Percentiles rank a stretch among this genome's conserved stretches.
Conservation (phyloP, 2,329 filamentous ascomycete species). For the Didymosphaeria variabile region DNA sequence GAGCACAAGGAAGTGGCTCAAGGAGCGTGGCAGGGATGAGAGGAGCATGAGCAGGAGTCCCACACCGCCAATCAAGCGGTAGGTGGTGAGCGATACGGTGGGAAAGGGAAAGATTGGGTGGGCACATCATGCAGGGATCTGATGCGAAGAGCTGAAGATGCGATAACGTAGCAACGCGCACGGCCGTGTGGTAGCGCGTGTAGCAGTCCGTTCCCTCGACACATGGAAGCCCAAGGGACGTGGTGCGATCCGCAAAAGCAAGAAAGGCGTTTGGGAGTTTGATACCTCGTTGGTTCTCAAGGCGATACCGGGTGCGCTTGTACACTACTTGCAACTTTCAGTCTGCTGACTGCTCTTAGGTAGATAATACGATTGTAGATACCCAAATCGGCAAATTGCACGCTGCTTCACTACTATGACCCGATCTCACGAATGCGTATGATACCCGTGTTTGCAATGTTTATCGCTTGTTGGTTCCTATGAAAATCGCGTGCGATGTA, state of each 20-base stretch:
- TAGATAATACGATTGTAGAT: conserved; percentile 10
- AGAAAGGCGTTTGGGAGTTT: conserved; percentile 27
- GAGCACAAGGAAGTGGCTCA: conserved; percentile 96
- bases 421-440: neutral
- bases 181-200: neutral
- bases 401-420: neutral
- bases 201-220: neutral
- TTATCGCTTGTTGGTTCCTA: neutral
- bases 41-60: conserved; percentile 84
- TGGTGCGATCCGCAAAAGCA: neutral
- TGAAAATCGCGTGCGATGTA: conserved; percentile 4
- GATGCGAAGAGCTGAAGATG: too few relatives aligned
- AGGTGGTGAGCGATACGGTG: neutral
- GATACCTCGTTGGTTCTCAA: conserved; percentile 25
- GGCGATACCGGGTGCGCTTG: conserved; percentile 23
- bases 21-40: conserved; percentile 81
- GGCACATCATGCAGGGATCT: too few relatives aligned
- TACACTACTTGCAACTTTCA: conserved; percentile 13
- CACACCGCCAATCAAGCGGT: conserved; percentile 78
- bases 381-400: neutral
- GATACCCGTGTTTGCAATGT: neutral
- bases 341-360: conserved; percentile 18
- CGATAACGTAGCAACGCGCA: neutral
- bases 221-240: neutral
- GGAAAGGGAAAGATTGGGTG: conserved; percentile 37